Percentiles rank a stretch among this genome's conserved stretches.
phyloP scores from a whole-genome alignment of 2,329 filamentous ascomycete species.

The Boeremia exigua region DNA sequence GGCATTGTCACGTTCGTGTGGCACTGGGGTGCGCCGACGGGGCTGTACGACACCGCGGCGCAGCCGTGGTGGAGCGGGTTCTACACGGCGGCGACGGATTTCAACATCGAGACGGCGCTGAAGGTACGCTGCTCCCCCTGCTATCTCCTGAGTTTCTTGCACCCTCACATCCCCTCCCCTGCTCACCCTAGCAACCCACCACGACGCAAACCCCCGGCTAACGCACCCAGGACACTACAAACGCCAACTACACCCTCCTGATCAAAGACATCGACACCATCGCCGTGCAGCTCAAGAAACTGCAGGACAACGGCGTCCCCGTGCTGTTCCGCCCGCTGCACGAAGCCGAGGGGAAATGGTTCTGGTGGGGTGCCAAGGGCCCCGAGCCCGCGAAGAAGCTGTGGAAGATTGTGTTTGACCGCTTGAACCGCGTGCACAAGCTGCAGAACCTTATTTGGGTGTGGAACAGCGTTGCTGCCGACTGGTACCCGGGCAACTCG shows the following conservation, averaged over 20 bases:
- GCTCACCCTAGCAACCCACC: too few species aligned
- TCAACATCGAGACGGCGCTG: conserved; percentile 54
- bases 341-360: conserved; percentile 60
- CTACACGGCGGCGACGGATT: conserved; percentile 59
- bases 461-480: conserved; percentile 55
- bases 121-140: conserved; percentile 8
- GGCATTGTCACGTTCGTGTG: conserved; percentile 57
- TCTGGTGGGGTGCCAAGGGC: conserved; percentile 60
- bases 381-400: conserved; percentile 55
- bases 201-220: too few species aligned
- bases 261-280: conserved; percentile 58
- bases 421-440: conserved; percentile 53
- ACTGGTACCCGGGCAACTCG: conserved; percentile 57
- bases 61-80: conserved; percentile 59
- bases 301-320: conserved; percentile 54
- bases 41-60: conserved; percentile 55
- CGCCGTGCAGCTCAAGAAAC: conserved; percentile 54
- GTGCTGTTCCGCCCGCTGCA: conserved; percentile 58
- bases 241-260: conserved; percentile 57
- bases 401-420: conserved; percentile 53
- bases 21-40: conserved; percentile 58
- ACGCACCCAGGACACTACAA: conserved; percentile 41
- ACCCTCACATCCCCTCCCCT: too few species aligned
- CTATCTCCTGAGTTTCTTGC: not conserved
- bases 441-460: conserved; percentile 59